Evolutionary conservation across 805 yeast species (phyloP).

Genomic region (Candida golubevii): DNA sequence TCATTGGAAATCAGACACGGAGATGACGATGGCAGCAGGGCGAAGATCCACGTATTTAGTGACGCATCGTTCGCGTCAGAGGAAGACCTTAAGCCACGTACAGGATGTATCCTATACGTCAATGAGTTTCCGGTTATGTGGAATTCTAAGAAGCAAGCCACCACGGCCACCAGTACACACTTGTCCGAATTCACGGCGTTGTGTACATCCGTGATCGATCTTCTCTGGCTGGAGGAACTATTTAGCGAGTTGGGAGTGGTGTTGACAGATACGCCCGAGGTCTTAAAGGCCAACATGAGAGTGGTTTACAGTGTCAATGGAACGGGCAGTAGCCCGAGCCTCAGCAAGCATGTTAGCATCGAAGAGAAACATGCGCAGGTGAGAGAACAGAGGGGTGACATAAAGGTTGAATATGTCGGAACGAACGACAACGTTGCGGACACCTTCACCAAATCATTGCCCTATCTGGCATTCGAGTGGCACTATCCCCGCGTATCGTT

Average conservation of each 20-base stretch:
- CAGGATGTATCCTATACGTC: neutral
- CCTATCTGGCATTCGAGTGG: neutral
- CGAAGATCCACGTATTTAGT: neutral
- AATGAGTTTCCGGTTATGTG: neutral
- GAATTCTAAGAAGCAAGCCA: neutral
- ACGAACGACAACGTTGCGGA: conserved; percentile 3
- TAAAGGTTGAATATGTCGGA: neutral
- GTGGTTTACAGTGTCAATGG: conserved; percentile 4
- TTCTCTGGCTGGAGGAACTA: neutral
- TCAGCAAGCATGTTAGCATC: conserved; percentile 1
- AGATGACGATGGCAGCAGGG: neutral
- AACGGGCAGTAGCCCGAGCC: conserved; percentile 1
- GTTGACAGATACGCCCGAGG: neutral
- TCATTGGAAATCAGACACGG: neutral
- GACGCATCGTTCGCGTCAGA: conserved; percentile 1
- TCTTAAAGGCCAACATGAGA: conserved; percentile 5
- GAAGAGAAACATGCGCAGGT: conserved; percentile 1
- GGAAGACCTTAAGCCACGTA: neutral
- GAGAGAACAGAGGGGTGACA: neutral
- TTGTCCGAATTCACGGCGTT: neutral
- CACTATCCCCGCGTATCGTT: neutral
- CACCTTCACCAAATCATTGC: neutral
- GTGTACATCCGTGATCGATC: neutral
- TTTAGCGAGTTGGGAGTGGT: neutral
- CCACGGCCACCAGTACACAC: neutral